Base-by-base conservation (phyloP, 306 rosid species). In the Acacia acuminata region DNA sequence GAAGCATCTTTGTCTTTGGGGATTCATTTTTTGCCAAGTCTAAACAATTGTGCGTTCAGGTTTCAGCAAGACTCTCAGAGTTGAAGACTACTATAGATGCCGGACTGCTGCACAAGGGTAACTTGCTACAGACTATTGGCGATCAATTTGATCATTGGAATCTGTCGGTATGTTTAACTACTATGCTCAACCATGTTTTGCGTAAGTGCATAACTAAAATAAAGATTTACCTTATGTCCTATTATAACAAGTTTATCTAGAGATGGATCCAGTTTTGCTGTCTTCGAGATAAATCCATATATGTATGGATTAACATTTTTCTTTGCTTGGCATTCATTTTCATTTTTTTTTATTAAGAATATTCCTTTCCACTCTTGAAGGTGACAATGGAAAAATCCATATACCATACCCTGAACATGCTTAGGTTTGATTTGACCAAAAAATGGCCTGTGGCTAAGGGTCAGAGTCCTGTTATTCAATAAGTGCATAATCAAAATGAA, bases 361-460 rank as follows among this genome's bases (percentile, higher is more conserved):
- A 60, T 76, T 55, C 83, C 80, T 79, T 76, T 85, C 79, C 75
- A 84, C 81, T 76, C 80, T 2, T 88, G 82, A 87, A 95, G 98
- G 97, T 85, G 90, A 93, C 89, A 85, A 92, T 88, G 88, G 98
- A 93, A 84, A 95, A 95, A 84, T 92, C 98, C 60, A 78, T 93
- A 84, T 81, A 95, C 89, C 98, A 95, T 82, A 91, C 89, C 69
- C 86, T 95, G 70, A 90, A 92, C 90, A 95, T 95, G 99, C 91
- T 95, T 72, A 95, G 97, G 85, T 90, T 92, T 79, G 99, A 95
- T 81, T 97, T 95, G 80, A 93, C 99, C 0, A 95, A 88, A 88
- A 93, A 93, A 80, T 95, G 99, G 85, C 93, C 93, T 17, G 98
- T 95, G 73, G 98, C 88, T 71, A 98, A 92, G 87, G 88, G 98